Percentiles rank a stretch among this genome's conserved stretches.
These are phyloP conservation scores for Patellifolia procumbens DNA, from an alignment of 179 eudicot species.

Conservation along the genomic window DNA sequence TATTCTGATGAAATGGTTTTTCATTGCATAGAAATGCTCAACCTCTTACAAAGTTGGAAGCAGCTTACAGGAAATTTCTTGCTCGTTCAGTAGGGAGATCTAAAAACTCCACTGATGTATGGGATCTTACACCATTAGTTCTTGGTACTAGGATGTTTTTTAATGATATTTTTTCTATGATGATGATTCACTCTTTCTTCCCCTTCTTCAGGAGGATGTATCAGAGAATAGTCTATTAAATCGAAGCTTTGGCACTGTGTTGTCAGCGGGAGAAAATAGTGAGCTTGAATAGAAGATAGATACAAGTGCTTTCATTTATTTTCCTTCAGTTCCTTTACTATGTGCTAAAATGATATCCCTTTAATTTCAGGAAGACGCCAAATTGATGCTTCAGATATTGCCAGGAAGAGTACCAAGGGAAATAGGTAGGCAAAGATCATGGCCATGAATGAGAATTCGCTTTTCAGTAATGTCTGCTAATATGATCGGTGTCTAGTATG, in stretches of 20 bases:
- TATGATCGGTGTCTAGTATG: not conserved
- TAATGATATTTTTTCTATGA: not conserved
- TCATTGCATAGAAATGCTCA: conserved; percentile 62
- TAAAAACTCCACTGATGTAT: conserved; percentile 52
- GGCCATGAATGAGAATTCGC: not conserved
- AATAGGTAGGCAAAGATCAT: conserved; percentile 51
- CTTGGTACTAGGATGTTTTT: too few relatives aligned
- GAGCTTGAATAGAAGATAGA: conserved; percentile 20
- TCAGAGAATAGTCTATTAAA: conserved; percentile 42
- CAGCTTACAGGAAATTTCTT: conserved; percentile 73
- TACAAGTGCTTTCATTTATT: not conserved
- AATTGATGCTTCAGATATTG: conserved; percentile 40
- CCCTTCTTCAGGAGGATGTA: conserved; percentile 58
- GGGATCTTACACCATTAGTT: conserved; percentile 25
- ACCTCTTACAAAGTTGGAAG: conserved; percentile 66
- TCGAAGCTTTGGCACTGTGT: conserved; percentile 85
- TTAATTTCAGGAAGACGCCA: conserved; percentile 50
- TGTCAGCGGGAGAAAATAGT: conserved; percentile 55
- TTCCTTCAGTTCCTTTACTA: not conserved
- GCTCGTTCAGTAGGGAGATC: conserved; percentile 71
- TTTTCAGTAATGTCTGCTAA: not conserved
- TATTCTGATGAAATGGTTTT: conserved; percentile 17
- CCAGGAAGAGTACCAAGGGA: conserved; percentile 54
- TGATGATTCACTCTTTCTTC: not conserved
- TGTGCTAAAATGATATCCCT: conserved; percentile 25